Evolutionary conservation across 768 basidiomycete genomes (phyloP).

Genomic region (Grammothele lineata): DNA sequence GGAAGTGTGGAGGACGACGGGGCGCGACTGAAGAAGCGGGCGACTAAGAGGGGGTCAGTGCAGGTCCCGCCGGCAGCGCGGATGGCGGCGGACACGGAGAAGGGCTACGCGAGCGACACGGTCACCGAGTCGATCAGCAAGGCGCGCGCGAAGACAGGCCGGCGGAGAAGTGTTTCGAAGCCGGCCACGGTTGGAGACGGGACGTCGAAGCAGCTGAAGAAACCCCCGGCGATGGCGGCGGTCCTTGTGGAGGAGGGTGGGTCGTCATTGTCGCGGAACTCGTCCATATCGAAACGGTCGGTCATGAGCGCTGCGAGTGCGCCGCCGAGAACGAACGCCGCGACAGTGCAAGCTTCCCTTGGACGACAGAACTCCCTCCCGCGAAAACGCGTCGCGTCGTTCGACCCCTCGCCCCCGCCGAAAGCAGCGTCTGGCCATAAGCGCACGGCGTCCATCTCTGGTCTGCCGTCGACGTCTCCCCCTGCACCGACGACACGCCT

Average conservation of each 20-base stretch:
- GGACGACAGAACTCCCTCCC: conserved; percentile 4
- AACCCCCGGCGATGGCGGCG: conserved; percentile 1
- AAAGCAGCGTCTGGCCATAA: conserved; percentile 7
- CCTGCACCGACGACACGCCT: background rate
- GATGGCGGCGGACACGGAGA: conserved; percentile 11
- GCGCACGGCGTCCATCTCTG: conserved; percentile 10
- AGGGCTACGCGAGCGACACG: conserved; percentile 24
- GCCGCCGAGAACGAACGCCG: conserved; percentile 3
- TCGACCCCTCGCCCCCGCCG: conserved; percentile 6
- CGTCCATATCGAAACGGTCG: conserved; percentile 25
- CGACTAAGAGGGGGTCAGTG: conserved; percentile 16
- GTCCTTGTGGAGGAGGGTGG: conserved; percentile 5
- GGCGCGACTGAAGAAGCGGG: conserved; percentile 18
- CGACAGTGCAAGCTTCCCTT: background rate
- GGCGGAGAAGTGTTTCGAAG: conserved; percentile 2
- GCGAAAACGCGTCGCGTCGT: conserved; percentile 16
- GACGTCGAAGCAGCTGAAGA: conserved; percentile 7
- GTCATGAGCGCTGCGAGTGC: conserved; percentile 21
- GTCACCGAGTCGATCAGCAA: conserved; percentile 14
- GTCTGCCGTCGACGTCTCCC: background rate
- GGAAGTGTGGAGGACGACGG: background rate
- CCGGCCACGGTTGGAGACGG: conserved; percentile 1
- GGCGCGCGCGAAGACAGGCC: conserved; percentile 8
- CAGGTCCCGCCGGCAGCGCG: conserved; percentile 3
- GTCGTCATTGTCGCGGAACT: conserved; percentile 23